These are phyloP conservation scores for Acrocalymma vagum DNA, from an alignment of 2,329 filamentous ascomycete genomes.

Conservation along the genomic window DNA sequence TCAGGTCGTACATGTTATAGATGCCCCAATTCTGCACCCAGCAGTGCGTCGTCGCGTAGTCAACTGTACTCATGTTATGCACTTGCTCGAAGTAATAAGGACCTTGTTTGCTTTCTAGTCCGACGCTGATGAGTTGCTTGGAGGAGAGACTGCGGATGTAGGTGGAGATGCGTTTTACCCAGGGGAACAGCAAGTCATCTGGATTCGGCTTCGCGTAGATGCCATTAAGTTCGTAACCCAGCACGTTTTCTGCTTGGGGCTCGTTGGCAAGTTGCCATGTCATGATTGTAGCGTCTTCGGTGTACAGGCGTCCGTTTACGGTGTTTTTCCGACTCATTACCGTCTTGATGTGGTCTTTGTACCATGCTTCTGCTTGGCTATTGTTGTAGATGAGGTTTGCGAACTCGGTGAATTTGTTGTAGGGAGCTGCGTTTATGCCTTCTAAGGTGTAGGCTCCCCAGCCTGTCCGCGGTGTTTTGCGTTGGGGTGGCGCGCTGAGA, in stretches of 20 bases:
- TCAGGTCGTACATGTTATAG: constrained; percentile 49
- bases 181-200: constrained; percentile 45
- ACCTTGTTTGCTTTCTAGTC: constrained; percentile 50
- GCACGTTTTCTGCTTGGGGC: constrained; percentile 40
- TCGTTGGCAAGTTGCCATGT: constrained; percentile 53
- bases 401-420: constrained; percentile 33
- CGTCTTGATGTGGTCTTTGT: constrained; percentile 47
- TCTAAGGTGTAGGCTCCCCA: constrained; percentile 51
- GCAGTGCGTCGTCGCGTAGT: constrained; percentile 50
- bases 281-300: constrained; percentile 50
- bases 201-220: constrained; percentile 37
- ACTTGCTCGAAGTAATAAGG: constrained; percentile 50
- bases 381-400: constrained; percentile 49
- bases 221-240: constrained; percentile 37
- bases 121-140: constrained; percentile 49
- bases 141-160: constrained; percentile 48
- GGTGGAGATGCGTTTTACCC: constrained; percentile 45
- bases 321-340: constrained; percentile 48
- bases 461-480: constrained; percentile 41
- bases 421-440: constrained; percentile 42
- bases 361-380: constrained; percentile 43
- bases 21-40: constrained; percentile 53
- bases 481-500: constrained; percentile 45
- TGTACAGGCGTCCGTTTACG: constrained; percentile 46
- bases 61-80: constrained; percentile 46